A percentile compares a stretch with the other conserved stretches of the same genome.
Conservation (phyloP, 1,284 basidiomycete species). For the Sanguinoderma infundibulare region DNA sequence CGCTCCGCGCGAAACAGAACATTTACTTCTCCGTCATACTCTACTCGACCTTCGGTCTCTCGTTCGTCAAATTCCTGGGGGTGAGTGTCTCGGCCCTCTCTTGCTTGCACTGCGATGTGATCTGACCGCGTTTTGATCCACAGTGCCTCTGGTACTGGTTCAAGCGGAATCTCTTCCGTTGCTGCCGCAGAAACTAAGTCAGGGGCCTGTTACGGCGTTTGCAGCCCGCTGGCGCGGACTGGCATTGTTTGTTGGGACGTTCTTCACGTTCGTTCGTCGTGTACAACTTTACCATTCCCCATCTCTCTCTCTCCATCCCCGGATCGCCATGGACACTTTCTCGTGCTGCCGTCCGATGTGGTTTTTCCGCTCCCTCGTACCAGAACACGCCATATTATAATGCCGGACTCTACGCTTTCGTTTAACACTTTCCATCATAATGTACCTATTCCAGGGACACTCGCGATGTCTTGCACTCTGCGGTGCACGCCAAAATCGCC, state of each 20-base stretch:
- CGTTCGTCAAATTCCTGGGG: conserved; percentile 81
- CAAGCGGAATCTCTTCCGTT: conserved; percentile 82
- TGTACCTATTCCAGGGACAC: conserved; percentile 18
- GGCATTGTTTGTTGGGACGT: conserved; percentile 4
- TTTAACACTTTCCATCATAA: conserved; percentile 6
- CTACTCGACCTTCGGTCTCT: conserved; percentile 88
- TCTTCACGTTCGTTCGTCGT: conserved; percentile 8
- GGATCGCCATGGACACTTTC: conserved; percentile 26
- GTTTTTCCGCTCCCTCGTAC: not conserved
- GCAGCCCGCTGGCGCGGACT: conserved; percentile 1
- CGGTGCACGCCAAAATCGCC: not conserved
- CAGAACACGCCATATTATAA: not conserved
- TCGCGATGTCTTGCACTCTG: conserved; percentile 6
- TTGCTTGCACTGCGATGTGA: not conserved
- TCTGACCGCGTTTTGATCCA: conserved; percentile 1
- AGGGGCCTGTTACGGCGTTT: not conserved
- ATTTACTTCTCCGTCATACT: conserved; percentile 85
- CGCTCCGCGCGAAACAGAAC: conserved; percentile 68
- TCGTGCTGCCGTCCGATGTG: conserved; percentile 13
- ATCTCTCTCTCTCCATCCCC: conserved; percentile 5
- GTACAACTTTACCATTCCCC: conserved; percentile 5
- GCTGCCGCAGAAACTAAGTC: conserved; percentile 72
- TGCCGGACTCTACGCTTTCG: not conserved
- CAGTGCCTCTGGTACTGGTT: conserved; percentile 85
- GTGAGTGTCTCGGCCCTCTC: conserved; percentile 51